Conservation (phyloP, 306 rosid genomes). For the Mucuna pruriens region DNA sequence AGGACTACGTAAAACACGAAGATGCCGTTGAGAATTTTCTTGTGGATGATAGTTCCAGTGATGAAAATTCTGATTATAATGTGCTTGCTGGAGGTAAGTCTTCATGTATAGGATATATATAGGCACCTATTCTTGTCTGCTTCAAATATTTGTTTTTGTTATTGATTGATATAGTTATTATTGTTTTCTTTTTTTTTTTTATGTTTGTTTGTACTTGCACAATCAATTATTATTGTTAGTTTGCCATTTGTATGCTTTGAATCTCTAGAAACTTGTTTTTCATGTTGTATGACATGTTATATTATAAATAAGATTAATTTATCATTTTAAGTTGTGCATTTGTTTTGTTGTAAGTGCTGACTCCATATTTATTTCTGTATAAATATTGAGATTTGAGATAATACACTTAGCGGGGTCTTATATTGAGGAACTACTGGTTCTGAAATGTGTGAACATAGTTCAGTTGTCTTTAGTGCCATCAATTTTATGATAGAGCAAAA, state of each 20-base stretch:
- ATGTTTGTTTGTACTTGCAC: neutral
- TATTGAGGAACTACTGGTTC: neutral
- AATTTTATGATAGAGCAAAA: neutral
- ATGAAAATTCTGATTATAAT: conserved; percentile 82
- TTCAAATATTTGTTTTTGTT: conserved; percentile 21
- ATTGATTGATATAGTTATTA: neutral
- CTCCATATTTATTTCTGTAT: neutral
- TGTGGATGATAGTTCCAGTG: conserved; percentile 93
- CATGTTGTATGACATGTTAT: conserved; percentile 15
- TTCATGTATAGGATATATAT: conserved; percentile 21
- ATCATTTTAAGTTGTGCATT: neutral
- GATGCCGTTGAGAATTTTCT: conserved; percentile 88
- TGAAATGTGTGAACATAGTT: neutral
- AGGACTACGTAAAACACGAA: conserved; percentile 65
- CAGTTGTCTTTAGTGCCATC: neutral
- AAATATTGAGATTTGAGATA: neutral
- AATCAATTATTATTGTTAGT: neutral
- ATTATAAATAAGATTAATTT: neutral
- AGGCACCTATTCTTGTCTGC: conserved; percentile 7
- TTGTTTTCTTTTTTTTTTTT: neutral
- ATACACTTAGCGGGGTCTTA: neutral
- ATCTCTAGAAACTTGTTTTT: neutral
- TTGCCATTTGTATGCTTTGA: neutral
- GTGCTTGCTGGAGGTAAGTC: conserved; percentile 70
- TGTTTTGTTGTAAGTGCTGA: neutral